Conservation (phyloP, 345 rosid genomes). For the Citrus sp. region DNA sequence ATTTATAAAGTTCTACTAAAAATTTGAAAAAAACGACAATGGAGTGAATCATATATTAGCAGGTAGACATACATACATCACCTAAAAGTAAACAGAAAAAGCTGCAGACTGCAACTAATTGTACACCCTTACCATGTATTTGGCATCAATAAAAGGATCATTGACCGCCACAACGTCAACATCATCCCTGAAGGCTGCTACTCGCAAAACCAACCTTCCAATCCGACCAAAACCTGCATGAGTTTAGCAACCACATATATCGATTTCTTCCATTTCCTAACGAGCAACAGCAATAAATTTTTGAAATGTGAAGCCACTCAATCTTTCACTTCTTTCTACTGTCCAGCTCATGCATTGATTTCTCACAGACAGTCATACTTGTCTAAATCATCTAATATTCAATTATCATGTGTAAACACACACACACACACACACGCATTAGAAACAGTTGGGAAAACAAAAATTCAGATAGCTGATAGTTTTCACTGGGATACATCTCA, state of each 20-base stretch:
- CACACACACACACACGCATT: neutral
- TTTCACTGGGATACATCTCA: neutral
- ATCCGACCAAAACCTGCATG: slow-evolving; percentile 94
- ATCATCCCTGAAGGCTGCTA: slow-evolving; percentile 89
- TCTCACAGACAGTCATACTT: neutral
- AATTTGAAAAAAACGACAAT: neutral
- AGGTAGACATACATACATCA: neutral
- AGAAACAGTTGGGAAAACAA: neutral
- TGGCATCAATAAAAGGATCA: slow-evolving; percentile 93
- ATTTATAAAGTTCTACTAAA: neutral
- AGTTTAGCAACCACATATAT: neutral
- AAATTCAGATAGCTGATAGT: neutral
- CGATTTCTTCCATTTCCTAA: neutral
- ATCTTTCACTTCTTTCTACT: neutral
- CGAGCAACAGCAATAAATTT: neutral
- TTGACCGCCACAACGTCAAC: slow-evolving; percentile 87
- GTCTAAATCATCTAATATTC: neutral
- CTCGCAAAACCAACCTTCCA: slow-evolving; percentile 90
- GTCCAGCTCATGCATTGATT: neutral
- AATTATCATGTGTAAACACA: neutral
- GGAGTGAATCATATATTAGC: neutral
- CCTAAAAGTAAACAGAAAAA: neutral
- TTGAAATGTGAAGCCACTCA: neutral
- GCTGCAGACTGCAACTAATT: neutral
- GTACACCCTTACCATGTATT: slow-evolving; percentile 72